phyloP scores from a whole-genome alignment of 23 red algal genomes.

The Gracilaria caudata region DNA sequence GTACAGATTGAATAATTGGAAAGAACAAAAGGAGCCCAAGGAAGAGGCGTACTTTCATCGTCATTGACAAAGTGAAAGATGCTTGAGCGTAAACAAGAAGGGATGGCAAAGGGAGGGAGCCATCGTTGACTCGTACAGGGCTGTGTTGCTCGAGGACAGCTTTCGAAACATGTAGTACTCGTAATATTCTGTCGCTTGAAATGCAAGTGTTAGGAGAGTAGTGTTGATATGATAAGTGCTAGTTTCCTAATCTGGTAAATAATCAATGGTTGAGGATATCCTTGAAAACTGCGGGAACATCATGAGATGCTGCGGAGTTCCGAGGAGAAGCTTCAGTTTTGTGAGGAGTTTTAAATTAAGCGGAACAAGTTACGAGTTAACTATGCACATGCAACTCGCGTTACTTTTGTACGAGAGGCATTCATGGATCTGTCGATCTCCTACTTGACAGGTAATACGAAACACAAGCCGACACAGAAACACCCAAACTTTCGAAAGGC shows the following conservation, averaged over 20 bases:
- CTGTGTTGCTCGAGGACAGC: not conserved
- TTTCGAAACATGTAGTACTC: not conserved
- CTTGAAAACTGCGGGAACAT: not conserved
- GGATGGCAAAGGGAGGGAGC: not conserved
- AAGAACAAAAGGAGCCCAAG: not conserved
- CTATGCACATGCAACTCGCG: not conserved
- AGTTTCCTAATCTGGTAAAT: not conserved
- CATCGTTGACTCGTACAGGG: not conserved
- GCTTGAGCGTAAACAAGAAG: not conserved
- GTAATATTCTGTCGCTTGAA: not conserved
- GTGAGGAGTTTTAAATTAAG: not conserved
- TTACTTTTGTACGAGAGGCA: not conserved
- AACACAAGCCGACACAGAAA: not conserved
- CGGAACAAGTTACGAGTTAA: not conserved
- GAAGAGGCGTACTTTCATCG: constrained; percentile 1
- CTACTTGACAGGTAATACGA: not conserved
- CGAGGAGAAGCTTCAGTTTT: not conserved
- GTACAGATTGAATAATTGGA: not conserved
- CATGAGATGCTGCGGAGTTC: not conserved
- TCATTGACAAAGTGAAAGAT: not conserved
- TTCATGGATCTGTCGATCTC: not conserved
- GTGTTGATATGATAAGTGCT: not conserved
- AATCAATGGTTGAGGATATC: not conserved
- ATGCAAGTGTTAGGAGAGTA: not conserved
- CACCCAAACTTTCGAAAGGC: not conserved